These are phyloP conservation scores for Lipomyces spencermartinsiae DNA, from an alignment of 805 yeast species.

Conservation along the genomic window DNA sequence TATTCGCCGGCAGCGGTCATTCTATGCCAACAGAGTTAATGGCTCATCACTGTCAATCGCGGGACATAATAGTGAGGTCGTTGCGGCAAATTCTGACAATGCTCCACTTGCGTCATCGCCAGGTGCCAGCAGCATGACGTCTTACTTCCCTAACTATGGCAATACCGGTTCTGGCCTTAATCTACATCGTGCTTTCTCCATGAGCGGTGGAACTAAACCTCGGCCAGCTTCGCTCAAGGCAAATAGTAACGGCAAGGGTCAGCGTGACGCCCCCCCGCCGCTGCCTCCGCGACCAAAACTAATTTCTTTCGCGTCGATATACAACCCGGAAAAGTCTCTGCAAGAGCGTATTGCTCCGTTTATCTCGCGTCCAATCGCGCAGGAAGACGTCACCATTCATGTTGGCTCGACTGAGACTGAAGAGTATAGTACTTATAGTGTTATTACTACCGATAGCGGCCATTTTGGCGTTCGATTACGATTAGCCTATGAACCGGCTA, in stretches of 20 bases:
- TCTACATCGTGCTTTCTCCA: constrained; percentile 29
- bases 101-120: constrained; percentile 35
- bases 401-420: constrained; percentile 58
- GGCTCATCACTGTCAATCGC: constrained; percentile 29
- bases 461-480: constrained; percentile 61
- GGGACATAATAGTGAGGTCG: constrained; percentile 35
- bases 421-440: constrained; percentile 46
- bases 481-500: constrained; percentile 66
- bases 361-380: constrained; percentile 68
- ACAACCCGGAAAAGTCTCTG: constrained; percentile 55
- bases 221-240: constrained; percentile 1
- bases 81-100: constrained; percentile 31
- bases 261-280: constrained; percentile 27
- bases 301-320: constrained; percentile 33
- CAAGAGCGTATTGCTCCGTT: constrained; percentile 73
- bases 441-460: constrained; percentile 70
- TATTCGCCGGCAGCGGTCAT: constrained; percentile 27
- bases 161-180: constrained; percentile 29
- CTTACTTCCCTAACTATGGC: constrained; percentile 32
- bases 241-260: neutral
- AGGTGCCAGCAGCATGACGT: constrained; percentile 8
- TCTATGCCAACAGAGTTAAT: constrained; percentile 20
- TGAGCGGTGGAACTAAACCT: constrained; percentile 1
- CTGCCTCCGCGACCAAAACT: constrained; percentile 36
- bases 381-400: constrained; percentile 59